Conservation (phyloP, 2,329 filamentous ascomycete species). For the Ascocoryne sarcoides region DNA sequence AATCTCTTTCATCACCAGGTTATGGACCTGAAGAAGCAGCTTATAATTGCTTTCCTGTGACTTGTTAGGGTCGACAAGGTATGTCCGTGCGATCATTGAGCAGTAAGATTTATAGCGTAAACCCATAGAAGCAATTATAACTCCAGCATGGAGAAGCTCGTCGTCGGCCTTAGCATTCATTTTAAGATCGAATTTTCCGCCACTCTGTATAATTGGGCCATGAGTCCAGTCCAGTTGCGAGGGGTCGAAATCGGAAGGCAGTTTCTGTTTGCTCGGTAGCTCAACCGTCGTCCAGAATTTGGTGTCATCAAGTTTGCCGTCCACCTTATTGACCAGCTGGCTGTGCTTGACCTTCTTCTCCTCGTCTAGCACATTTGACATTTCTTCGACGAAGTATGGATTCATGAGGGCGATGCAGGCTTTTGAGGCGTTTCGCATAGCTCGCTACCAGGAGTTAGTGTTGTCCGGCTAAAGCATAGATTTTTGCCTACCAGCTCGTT, state of each 20-base stretch:
- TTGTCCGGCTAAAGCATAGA: background rate
- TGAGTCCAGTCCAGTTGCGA: slow-evolving; percentile 90
- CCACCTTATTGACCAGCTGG: slow-evolving; percentile 74
- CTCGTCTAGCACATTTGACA: slow-evolving; percentile 90
- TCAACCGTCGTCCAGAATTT: slow-evolving; percentile 85
- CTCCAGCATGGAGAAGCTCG: slow-evolving; percentile 76
- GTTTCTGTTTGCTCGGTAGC: slow-evolving; percentile 60
- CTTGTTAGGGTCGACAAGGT: slow-evolving; percentile 94
- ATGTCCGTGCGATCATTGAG: slow-evolving; percentile 85
- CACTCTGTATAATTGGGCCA: slow-evolving; percentile 85
- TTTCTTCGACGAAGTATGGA: slow-evolving; percentile 95
- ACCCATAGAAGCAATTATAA: slow-evolving; percentile 87
- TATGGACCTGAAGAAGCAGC: slow-evolving; percentile 74
- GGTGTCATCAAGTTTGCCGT: slow-evolving; percentile 82
- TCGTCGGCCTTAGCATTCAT: slow-evolving; percentile 72
- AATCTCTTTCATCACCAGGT: slow-evolving; percentile 82
- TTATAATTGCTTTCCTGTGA: slow-evolving; percentile 93
- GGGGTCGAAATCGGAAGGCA: slow-evolving; percentile 80
- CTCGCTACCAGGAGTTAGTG: slow-evolving; percentile 42
- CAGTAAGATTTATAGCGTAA: slow-evolving; percentile 94
- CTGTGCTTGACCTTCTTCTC: slow-evolving; percentile 97
- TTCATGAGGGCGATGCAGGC: slow-evolving; percentile 92
- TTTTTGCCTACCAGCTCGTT: slow-evolving; percentile 59
- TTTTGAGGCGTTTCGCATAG: slow-evolving; percentile 88
- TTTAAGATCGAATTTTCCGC: slow-evolving; percentile 87